Evolutionary conservation across 352 stramenopile species (phyloP), one percentile per base, ranked within the genome.

Genomic region (Poterioochromonas sp.): DNA sequence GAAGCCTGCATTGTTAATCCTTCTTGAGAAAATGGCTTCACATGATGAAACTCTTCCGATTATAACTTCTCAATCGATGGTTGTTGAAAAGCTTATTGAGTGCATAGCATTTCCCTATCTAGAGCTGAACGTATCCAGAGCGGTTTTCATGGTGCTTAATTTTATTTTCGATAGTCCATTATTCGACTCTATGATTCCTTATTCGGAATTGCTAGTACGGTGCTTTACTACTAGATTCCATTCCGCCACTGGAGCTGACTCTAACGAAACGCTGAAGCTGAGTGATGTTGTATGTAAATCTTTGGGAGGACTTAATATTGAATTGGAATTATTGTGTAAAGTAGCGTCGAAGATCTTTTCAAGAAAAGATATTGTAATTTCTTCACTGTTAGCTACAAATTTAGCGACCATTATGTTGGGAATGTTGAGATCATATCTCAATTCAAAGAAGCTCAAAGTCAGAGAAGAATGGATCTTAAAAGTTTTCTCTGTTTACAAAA

Each of bases 401-500:
- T 35, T 74, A 18, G 65, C 65, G 29, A 74, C 65, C 0, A 5
- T 74, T 37, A 1, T 74, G 5, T 54, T 74, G 40, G 65, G 65
- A 39, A 58, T 74, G 39, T 15, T 74, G 40, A 5, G n/a, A 5
- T 35, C 40, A 54, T 74, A 54, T n/a, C 3, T n/a, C 39, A 74
- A 34, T 0, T 54, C 5, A 39, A 74, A 12, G 15, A 34, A 74
- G 12, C 1, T 40, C 11, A 18, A 34, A 26, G 43, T 74, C 1
- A 35, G 15, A 26, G 65, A 74, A 39, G 65, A 74, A 12, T 74
- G 65, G 65, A n/a, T 74, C 11, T 1, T 51, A 26, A 74, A 54
- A 39, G 29, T 74, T 35, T 39, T 74, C 5, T 8, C 1, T 26
- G n/a, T 74, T 26, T 74, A 58, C 40, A 53, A 54, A 40, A 32